Evolutionary conservation across 1,284 basidiomycete species (phyloP), one percentile per base, ranked within the genome.

Genomic region (Irpex sp.): DNA sequence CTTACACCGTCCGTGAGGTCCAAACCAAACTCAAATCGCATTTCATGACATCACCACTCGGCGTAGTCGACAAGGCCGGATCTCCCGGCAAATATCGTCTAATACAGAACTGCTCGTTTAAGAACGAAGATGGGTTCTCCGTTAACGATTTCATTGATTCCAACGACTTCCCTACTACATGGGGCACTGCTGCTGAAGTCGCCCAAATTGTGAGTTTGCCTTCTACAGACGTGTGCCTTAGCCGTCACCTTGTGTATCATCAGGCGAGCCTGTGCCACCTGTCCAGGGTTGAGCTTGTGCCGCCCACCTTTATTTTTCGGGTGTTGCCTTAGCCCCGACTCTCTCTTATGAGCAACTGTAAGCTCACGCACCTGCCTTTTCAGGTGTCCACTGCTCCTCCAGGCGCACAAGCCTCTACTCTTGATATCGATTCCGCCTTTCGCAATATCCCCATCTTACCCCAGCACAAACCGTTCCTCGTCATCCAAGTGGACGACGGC

Each of bases 101-200:
- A 1, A 59, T 68, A 5, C 62, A 65, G 31, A 55, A 55, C 21
- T 55, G 53, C 31, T 55, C 53, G 15, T 55, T 55, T 13, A 55
- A 31, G 4, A 13, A 67, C 31, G 26, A 59, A 17, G n/a, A 26
- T 0, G 67, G 65, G 2, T 36, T 61, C 13, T 69, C 76, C 0
- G 69, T 74, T 3, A 79, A 79, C 60, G 69, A 68, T 11, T 66
- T 63, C 43, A 68, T 76, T 6, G 61, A 73, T 15, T 70, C 70
- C 6, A 70, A 74, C 0, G 65, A 72, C 2, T 77, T 73, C 53
- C 75, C 75, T 0, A 76, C 74, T 0, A 56, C 64, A 5, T 76
- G 72, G 65, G 72, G 69, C 0, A 69, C 69, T 0, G 74, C 75
- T 0, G 47, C 72, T 0, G 46, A 66, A 26, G 67, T 76, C 0